Evolutionary conservation across 371 early-diverging fungal genomes (phyloP).

Genomic region (Globomyces sp.): DNA sequence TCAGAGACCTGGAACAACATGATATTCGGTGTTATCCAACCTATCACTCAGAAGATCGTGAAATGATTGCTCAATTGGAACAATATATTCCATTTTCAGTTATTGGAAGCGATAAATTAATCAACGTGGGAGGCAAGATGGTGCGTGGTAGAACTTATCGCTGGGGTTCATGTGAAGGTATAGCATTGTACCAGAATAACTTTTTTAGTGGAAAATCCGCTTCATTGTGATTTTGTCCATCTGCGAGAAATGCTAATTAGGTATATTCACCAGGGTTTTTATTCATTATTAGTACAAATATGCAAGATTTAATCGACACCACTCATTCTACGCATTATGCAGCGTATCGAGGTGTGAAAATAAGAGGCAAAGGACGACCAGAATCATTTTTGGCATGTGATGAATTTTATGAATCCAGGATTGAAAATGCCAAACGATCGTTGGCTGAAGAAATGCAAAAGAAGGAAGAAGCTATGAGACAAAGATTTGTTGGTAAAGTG

Average conservation of each 20-base stretch:
- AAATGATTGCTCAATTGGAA: slow-evolving; percentile 37
- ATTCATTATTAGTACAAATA: slow-evolving; percentile 48
- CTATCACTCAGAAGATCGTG: slow-evolving; percentile 54
- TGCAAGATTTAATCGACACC: slow-evolving; percentile 53
- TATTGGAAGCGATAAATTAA: slow-evolving; percentile 50
- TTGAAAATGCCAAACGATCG: slow-evolving; percentile 53
- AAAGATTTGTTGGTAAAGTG: slow-evolving; percentile 70
- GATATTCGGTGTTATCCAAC: slow-evolving; percentile 52
- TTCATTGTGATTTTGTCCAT: slow-evolving; percentile 61
- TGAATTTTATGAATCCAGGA: slow-evolving; percentile 64
- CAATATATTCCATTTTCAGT: slow-evolving; percentile 53
- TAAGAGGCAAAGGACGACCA: slow-evolving; percentile 62
- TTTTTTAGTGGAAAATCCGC: slow-evolving; percentile 55
- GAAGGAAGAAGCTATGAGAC: slow-evolving; percentile 73
- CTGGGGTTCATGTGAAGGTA: slow-evolving; percentile 37
- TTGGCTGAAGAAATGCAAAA: slow-evolving; percentile 67
- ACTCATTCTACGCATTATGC: slow-evolving; percentile 50
- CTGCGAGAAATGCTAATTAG: slow-evolving; percentile 48
- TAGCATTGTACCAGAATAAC: not conserved
- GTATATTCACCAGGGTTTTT: slow-evolving; percentile 11
- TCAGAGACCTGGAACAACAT: slow-evolving; percentile 42
- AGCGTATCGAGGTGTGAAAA: slow-evolving; percentile 39
- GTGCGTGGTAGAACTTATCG: slow-evolving; percentile 55
- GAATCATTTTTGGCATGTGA: slow-evolving; percentile 74
- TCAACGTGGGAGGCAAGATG: slow-evolving; percentile 47